A percentile compares a stretch with the other conserved stretches of the same genome.
These are phyloP conservation scores for Taphrina flavorubra DNA, from an alignment of 1,139 yeast genomes.

Conservation along the genomic window DNA sequence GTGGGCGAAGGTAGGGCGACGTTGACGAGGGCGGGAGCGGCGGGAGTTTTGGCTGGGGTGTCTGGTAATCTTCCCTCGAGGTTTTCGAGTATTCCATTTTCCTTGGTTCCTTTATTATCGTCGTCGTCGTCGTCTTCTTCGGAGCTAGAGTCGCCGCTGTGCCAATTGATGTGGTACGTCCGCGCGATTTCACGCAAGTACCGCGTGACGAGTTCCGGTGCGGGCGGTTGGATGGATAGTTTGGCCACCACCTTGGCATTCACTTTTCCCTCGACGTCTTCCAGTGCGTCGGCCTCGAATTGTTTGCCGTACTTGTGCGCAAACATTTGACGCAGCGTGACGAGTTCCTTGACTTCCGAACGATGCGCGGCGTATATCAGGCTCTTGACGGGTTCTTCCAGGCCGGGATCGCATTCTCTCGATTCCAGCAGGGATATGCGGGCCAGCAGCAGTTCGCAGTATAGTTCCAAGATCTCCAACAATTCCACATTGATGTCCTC, in stretches of 20 bases:
- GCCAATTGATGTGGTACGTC: conserved; percentile 75
- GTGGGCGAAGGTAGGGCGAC: conserved; percentile 43
- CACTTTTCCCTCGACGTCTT: conserved; percentile 58
- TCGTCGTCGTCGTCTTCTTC: conserved; percentile 50
- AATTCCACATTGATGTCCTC: conserved; percentile 85
- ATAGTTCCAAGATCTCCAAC: conserved; percentile 74
- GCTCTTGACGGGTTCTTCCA: conserved; percentile 75
- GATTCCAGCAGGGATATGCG: conserved; percentile 65
- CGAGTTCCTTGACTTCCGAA: conserved; percentile 77
- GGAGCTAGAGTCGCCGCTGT: conserved; percentile 47
- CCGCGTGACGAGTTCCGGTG: conserved; percentile 66
- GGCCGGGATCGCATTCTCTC: conserved; percentile 62
- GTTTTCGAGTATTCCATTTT: conserved; percentile 14
- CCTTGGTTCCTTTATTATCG: conserved; percentile 37
- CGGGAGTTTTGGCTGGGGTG: conserved; percentile 18
- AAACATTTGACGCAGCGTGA: conserved; percentile 66
- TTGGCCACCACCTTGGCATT: conserved; percentile 61
- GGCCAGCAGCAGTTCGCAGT: conserved; percentile 82
- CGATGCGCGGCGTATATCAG: conserved; percentile 72
- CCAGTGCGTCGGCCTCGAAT: conserved; percentile 67
- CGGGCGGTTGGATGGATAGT: conserved; percentile 72
- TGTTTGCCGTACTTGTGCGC: conserved; percentile 68
- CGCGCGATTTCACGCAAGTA: conserved; percentile 81
- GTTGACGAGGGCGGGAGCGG: conserved; percentile 30
- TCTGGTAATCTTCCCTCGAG: conserved; percentile 11